Evolutionary conservation across 768 basidiomycete genomes (phyloP).

Genomic region (Macrolepiota dolichaula): DNA sequence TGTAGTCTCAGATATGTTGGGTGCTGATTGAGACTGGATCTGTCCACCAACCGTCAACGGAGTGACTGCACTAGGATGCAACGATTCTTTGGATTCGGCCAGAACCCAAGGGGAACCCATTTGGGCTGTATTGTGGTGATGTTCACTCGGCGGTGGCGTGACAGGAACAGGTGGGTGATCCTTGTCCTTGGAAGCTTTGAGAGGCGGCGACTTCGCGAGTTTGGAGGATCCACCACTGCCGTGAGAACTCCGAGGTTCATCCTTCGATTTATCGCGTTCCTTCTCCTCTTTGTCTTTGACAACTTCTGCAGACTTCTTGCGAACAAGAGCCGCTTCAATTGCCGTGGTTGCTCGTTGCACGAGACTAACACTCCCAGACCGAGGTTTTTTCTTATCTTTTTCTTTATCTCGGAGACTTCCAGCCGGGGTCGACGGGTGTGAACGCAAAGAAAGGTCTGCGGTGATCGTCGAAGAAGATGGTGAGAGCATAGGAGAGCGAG

Average conservation of each 20-base stretch:
- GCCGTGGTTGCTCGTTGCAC: constrained; percentile 95
- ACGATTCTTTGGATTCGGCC: constrained; percentile 40
- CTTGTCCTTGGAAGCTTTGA: constrained; percentile 49
- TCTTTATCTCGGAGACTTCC: constrained; percentile 59
- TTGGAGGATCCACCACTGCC: constrained; percentile 57
- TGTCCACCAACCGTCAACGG: constrained; percentile 48
- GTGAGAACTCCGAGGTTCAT: constrained; percentile 64
- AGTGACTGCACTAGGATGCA: constrained; percentile 15
- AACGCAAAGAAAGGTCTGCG: constrained; percentile 50
- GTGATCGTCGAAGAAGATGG: constrained; percentile 48
- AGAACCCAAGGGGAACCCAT: constrained; percentile 77
- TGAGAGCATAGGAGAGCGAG: constrained; percentile 52
- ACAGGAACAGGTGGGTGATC: constrained; percentile 34
- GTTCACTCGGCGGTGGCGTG: constrained; percentile 48
- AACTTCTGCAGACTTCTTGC: constrained; percentile 78
- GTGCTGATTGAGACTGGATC: constrained; percentile 44
- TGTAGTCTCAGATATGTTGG: constrained; percentile 29
- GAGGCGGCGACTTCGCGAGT: constrained; percentile 67
- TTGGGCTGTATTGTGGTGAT: constrained; percentile 32
- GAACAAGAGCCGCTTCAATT: constrained; percentile 77
- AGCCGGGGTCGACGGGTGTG: constrained; percentile 69
- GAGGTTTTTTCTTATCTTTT: constrained; percentile 54
- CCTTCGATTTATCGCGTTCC: constrained; percentile 35
- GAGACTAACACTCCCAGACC: constrained; percentile 91
- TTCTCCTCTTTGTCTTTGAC: constrained; percentile 53